Evolutionary conservation across 2,329 filamentous ascomycete genomes (phyloP), one percentile per base, ranked within the genome.

Genomic region (Thelonectria blattea): DNA sequence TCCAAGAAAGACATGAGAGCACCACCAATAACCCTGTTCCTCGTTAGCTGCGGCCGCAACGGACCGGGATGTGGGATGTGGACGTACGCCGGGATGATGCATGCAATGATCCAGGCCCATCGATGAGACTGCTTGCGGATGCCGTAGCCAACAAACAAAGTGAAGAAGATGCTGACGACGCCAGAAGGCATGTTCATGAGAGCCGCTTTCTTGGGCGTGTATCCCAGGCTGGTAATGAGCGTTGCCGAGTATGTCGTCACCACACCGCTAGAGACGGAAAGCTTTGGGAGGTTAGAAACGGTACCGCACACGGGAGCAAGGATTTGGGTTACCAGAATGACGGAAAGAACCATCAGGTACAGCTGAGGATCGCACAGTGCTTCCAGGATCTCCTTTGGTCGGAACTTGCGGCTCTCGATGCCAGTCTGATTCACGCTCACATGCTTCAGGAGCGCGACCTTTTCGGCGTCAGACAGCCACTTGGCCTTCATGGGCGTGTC

Each of bases 361-460:
- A 85, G 71, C 62, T 85, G 83, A n/a, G 78, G 76, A 64, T 86
- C 84, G 18, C 72, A 50, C 1, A 86, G 68, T 6, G 81, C 79
- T 67, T 87, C 85, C 2, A 81, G 51, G 5, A 87, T 76, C 68
- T 87, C 83, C 63, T 75, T 78, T 58, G 75, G 70, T 20, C 82
- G 83, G 71, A 87, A 86, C 61, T 80, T 79, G 63, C 78, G 81
- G 66, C 80, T 85, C 52, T 80, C 77, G 34, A 87, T 81, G 37
- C 85, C 85, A 5, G 83, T 86, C 73, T 87, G 81, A 72, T 88
- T 87, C 57, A 81, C 77, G 37, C 80, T 81, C 43, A 87, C 79
- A 52, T 84, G 81, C 72, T 83, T 82, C 34, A 85, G 73, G 20
- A 85, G 75, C 1, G 78, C 78, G 6, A 81, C 76, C 57, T 82